Base-by-base conservation (phyloP, 768 basidiomycete genomes). In the Dacryopinax spathularia region DNA sequence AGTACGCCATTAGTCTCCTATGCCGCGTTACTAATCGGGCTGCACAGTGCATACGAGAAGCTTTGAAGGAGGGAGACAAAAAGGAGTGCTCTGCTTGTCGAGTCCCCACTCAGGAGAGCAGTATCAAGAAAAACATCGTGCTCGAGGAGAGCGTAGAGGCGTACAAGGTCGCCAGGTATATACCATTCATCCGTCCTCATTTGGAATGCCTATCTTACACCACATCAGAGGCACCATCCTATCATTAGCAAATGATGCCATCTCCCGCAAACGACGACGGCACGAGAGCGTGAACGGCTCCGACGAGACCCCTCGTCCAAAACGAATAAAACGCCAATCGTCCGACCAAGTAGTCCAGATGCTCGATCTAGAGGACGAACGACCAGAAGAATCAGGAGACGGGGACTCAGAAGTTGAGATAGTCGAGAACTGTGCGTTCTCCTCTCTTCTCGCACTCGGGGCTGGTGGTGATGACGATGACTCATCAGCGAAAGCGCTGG, bases 71-170 rank as follows among this genome's bases (percentile, higher is more conserved):
- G 31, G 68, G 76, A 5, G 76, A 71, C 33, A 84, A 86, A 69
- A 79, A 82, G 27, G 84, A 86, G 70, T 91, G 90, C 68, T 89
- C 90, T 7, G 77, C 75, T 18, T 92, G 90, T 72, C 79, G 86
- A 20, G 82, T 83, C 20, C 69, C 70, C 2, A 73, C 80, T 0
- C 78, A 77, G 13, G 88, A 90, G 70, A 79, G 78, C 2, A 82
- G 86, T 44, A 75, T 92, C 62, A 75, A 87, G 66, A 79, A 82
- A 35, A 88, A 88, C 69, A 76, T 81, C n/a, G 78, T 75, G n/a
- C 70, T 91, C 44, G 90, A 89, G 71, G 85, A 83, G 65, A 79
- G 79, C 12, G 81, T 88, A 1, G 73, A 76, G n/a, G 77, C 82
- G n/a, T 92, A 89, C 88, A 82, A 81, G 65, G 73, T 72, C 34